A percentile compares a stretch with the other conserved stretches of the same genome.
These are phyloP conservation scores for Grigorovia humatica DNA, from an alignment of 805 yeast species.

Conservation along the genomic window DNA sequence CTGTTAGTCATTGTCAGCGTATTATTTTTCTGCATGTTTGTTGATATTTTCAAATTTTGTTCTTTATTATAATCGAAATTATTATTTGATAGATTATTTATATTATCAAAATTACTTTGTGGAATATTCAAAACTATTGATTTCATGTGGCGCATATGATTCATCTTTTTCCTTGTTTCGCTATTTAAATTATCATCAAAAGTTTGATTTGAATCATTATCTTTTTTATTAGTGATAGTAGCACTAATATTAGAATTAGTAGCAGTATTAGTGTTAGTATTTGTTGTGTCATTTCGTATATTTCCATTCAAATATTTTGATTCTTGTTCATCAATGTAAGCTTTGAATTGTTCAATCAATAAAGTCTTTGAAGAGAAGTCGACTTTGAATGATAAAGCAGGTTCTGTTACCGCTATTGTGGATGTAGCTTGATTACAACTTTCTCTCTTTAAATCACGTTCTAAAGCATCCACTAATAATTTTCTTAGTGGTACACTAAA, in stretches of 20 bases:
- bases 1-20: background rate
- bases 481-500: slow-evolving; percentile 90
- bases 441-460: slow-evolving; percentile 82
- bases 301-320: background rate
- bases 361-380: slow-evolving; percentile 36
- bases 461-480: slow-evolving; percentile 85
- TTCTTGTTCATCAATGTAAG: background rate
- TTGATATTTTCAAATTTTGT: background rate
- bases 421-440: slow-evolving; percentile 50
- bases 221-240: background rate
- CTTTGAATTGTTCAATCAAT: slow-evolving; percentile 42
- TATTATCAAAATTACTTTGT: background rate
- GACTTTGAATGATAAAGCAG: slow-evolving; percentile 66
- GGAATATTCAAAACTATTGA: background rate
- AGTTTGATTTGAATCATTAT: background rate
- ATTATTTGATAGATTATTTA: background rate
- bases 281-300: background rate
- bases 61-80: background rate
- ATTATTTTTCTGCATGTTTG: background rate
- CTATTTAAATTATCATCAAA: background rate
- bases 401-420: slow-evolving; percentile 62
- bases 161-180: background rate
- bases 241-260: background rate
- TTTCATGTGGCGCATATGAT: background rate
- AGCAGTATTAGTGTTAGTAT: too few species aligned